These are phyloP conservation scores for Pseudogymnoascus sp. DNA, from an alignment of 2,329 filamentous ascomycete genomes.

Conservation along the genomic window DNA sequence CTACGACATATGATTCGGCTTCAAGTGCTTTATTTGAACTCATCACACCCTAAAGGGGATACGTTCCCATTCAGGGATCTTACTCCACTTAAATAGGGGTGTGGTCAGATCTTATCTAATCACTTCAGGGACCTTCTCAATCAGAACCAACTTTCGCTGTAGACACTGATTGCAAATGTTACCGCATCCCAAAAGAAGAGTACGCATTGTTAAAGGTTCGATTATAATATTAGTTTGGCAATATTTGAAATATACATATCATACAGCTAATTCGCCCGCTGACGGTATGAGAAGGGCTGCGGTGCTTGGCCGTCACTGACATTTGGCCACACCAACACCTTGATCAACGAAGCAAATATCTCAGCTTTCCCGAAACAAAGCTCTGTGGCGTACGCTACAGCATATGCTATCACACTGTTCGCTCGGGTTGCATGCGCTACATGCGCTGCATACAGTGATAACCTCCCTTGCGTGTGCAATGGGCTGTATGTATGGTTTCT, in stretches of 20 bases:
- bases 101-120: slow-evolving; percentile 11
- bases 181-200: not conserved
- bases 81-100: slow-evolving; percentile 2
- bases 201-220: too few species aligned
- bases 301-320: too few species aligned
- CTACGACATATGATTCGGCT: not conserved
- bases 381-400: too few species aligned
- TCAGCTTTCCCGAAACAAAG: too few species aligned
- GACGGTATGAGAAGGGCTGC: too few species aligned
- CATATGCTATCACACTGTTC: not conserved
- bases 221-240: too few species aligned
- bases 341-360: too few species aligned
- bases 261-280: too few species aligned
- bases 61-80: not conserved
- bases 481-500: not conserved
- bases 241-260: too few species aligned
- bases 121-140: not conserved
- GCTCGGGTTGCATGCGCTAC: too few species aligned
- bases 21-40: not conserved
- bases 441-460: too few species aligned
- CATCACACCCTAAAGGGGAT: not conserved
- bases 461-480: not conserved
- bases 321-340: too few species aligned
- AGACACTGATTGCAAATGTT: not conserved
- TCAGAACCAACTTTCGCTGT: not conserved